phyloP scores from a whole-genome alignment of 2,329 filamentous ascomycete genomes.

The Epicoccum nigrum region DNA sequence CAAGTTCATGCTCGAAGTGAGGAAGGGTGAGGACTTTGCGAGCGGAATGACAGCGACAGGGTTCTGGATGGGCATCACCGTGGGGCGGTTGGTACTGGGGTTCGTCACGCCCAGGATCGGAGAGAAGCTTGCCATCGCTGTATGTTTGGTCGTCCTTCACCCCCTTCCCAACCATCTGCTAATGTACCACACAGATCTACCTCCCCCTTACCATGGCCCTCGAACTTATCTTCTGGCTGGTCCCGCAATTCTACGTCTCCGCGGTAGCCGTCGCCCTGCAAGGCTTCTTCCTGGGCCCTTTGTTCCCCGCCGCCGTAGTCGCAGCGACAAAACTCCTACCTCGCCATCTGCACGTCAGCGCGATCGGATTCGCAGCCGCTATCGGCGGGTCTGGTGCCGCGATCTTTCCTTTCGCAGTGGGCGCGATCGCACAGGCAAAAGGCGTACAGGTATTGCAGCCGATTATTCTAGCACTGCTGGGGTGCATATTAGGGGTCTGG shows the following conservation, averaged over 20 bases:
- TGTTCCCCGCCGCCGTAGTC: slow-evolving; percentile 78
- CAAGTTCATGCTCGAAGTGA: slow-evolving; percentile 79
- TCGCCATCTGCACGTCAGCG: slow-evolving; percentile 74
- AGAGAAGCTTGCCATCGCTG: slow-evolving; percentile 65
- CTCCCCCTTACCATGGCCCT: slow-evolving; percentile 67
- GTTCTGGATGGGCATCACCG: slow-evolving; percentile 83
- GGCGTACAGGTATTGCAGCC: slow-evolving; percentile 67
- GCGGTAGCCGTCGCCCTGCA: slow-evolving; percentile 73
- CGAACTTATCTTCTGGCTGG: slow-evolving; percentile 79
- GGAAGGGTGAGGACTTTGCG: slow-evolving; percentile 70
- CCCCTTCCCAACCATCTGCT: neutral
- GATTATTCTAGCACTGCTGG: slow-evolving; percentile 62
- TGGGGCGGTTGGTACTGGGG: slow-evolving; percentile 74
- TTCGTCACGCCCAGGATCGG: slow-evolving; percentile 77
- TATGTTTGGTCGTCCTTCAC: slow-evolving; percentile 26
- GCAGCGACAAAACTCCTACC: slow-evolving; percentile 77
- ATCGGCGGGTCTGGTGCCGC: slow-evolving; percentile 77
- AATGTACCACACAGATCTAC: slow-evolving; percentile 57
- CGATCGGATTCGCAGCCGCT: slow-evolving; percentile 80
- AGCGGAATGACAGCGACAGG: slow-evolving; percentile 78
- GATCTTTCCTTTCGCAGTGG: slow-evolving; percentile 68
- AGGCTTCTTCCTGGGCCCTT: slow-evolving; percentile 79
- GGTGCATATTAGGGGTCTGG: slow-evolving; percentile 60
- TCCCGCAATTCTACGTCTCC: slow-evolving; percentile 76
- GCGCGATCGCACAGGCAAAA: slow-evolving; percentile 68